A percentile compares a stretch with the other conserved stretches of the same genome.
phyloP scores from a whole-genome alignment of 352 stramenopile species.

The Pythium chondricola region DNA sequence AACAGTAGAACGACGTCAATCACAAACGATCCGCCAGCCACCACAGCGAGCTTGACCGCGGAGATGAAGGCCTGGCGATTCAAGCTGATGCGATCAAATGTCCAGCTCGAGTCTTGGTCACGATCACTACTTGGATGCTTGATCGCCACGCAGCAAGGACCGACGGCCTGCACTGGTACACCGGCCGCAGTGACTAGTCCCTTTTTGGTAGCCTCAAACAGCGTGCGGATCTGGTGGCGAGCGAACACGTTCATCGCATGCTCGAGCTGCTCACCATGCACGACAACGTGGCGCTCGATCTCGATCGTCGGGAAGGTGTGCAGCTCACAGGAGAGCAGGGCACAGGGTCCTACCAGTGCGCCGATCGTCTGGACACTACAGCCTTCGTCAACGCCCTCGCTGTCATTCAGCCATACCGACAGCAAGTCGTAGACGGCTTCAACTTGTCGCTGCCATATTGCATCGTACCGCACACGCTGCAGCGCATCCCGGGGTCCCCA shows the following conservation, averaged over 20 bases:
- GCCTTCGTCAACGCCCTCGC: constrained; percentile 3
- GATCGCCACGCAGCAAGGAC: too few species aligned
- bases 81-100: constrained; percentile 17
- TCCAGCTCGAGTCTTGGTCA: constrained; percentile 17
- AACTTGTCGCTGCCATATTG: constrained; percentile 1
- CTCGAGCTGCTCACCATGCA: constrained; percentile 31
- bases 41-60: constrained; percentile 40
- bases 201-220: constrained; percentile 27
- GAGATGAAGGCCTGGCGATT: constrained; percentile 36
- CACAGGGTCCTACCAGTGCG: constrained; percentile 3
- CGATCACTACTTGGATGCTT: too few species aligned
- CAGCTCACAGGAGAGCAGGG: too few species aligned
- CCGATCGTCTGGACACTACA: constrained; percentile 11
- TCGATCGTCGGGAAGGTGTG: constrained; percentile 11
- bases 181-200: constrained; percentile 7
- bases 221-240: constrained; percentile 32
- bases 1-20: constrained; percentile 17
- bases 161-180: too few species aligned
- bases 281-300: constrained; percentile 33
- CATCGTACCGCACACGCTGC: constrained; percentile 5
- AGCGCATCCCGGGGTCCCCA: constrained; percentile 6
- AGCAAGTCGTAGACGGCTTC: not conserved
- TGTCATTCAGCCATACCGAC: constrained; percentile 4
- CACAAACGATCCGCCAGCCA: constrained; percentile 23
- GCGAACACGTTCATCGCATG: constrained; percentile 43